phyloP scores from a whole-genome alignment of 352 stramenopile genomes.

The Pythium myriotylum region DNA sequence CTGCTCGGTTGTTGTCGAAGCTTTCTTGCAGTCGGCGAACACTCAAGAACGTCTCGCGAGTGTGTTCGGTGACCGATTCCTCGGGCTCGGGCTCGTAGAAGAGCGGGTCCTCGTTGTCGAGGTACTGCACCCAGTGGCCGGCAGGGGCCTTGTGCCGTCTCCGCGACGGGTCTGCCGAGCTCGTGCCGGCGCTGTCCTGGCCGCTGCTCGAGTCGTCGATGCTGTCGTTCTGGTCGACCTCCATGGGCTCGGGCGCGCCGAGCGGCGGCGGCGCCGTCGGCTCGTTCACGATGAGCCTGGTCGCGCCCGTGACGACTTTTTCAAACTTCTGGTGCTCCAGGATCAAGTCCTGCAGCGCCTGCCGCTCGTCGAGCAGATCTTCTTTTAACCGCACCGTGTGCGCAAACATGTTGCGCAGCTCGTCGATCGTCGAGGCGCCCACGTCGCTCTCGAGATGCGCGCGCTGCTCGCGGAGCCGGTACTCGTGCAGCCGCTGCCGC shows the following conservation, averaged over 20 bases:
- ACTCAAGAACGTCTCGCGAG: slow-evolving; percentile 22
- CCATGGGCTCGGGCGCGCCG: neutral
- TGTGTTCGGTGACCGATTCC: slow-evolving; percentile 15
- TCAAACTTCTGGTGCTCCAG: slow-evolving; percentile 26
- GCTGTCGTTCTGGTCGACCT: slow-evolving; percentile 11
- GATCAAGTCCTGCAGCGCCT: slow-evolving; percentile 18
- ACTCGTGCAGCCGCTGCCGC: slow-evolving; percentile 6
- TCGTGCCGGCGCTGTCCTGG: neutral
- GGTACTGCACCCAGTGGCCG: slow-evolving; percentile 27
- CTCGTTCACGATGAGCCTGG: slow-evolving; percentile 26
- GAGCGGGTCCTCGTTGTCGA: slow-evolving; percentile 24
- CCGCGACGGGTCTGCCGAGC: neutral
- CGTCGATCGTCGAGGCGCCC: slow-evolving; percentile 2
- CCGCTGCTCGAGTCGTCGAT: slow-evolving; percentile 24
- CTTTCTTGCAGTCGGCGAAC: slow-evolving; percentile 15
- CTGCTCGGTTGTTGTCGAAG: neutral
- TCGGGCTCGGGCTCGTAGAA: slow-evolving; percentile 27
- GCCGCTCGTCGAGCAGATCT: slow-evolving; percentile 23
- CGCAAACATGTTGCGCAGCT: slow-evolving; percentile 19
- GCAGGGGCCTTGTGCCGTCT: neutral
- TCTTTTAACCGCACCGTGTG: slow-evolving; percentile 23
- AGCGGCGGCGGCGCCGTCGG: slow-evolving; percentile 10
- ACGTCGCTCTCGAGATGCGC: neutral
- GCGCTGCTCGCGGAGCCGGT: slow-evolving; percentile 10
- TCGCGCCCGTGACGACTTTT: slow-evolving; percentile 16